phyloP scores from a whole-genome alignment of 306 rosid genomes.

The Vigna nakashimae region DNA sequence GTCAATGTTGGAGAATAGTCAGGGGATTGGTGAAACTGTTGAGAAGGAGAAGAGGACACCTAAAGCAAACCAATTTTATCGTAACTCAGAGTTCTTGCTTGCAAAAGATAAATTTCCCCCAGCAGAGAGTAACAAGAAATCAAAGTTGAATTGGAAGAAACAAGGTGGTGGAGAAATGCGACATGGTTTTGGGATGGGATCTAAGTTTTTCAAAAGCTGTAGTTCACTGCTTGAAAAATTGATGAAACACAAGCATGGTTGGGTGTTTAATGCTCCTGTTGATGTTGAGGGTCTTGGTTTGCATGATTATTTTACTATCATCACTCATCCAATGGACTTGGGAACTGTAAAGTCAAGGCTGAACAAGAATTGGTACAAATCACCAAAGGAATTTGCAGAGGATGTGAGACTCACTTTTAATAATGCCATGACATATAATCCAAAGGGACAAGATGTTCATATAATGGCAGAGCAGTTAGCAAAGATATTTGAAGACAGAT shows the following conservation, averaged over 20 bases:
- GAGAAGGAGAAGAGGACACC: slow-evolving; percentile 98
- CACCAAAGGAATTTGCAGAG: slow-evolving; percentile 96
- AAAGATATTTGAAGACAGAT: slow-evolving; percentile 80
- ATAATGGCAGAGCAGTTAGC: slow-evolving; percentile 90
- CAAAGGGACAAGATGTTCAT: slow-evolving; percentile 93
- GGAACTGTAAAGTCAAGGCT: slow-evolving; percentile 85
- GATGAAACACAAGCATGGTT: slow-evolving; percentile 91
- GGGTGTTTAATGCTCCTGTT: slow-evolving; percentile 96
- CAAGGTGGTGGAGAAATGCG: slow-evolving; percentile 69
- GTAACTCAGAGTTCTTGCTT: slow-evolving; percentile 86
- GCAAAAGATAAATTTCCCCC: slow-evolving; percentile 95
- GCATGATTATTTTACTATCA: slow-evolving; percentile 85
- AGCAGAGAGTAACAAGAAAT: slow-evolving; percentile 83
- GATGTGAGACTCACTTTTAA: slow-evolving; percentile 91
- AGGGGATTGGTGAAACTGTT: slow-evolving; percentile 64
- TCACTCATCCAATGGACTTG: slow-evolving; percentile 89
- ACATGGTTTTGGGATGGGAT: slow-evolving; percentile 67
- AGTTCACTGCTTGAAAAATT: slow-evolving; percentile 88
- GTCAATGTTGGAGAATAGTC: slow-evolving; percentile 75
- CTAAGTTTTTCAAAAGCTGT: slow-evolving; percentile 89
- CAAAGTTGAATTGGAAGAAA: slow-evolving; percentile 77
- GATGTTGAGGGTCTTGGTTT: slow-evolving; percentile 83
- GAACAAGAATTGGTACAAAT: slow-evolving; percentile 91
- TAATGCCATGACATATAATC: slow-evolving; percentile 95
- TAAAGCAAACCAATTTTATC: slow-evolving; percentile 90